A percentile compares a stretch with the other conserved stretches of the same genome.
Conservation (phyloP, 1,284 basidiomycete species). For the Irpex sp. region DNA sequence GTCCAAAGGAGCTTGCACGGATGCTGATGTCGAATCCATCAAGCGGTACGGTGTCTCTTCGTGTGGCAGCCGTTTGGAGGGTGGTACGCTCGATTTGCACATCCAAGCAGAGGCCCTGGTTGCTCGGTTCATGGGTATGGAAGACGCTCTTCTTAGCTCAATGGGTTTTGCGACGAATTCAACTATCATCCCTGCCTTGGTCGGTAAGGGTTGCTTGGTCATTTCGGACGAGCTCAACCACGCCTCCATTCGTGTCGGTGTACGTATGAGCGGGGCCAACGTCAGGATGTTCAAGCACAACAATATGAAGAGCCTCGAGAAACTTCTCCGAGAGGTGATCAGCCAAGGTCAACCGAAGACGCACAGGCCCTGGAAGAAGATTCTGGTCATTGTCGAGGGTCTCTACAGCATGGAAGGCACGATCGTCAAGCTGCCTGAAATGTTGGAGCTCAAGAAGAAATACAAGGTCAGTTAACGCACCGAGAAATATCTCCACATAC, state of each 20-base stretch:
- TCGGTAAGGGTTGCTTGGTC: constrained; percentile 89
- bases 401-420: constrained; percentile 99
- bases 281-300: constrained; percentile 98
- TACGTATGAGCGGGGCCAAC: constrained; percentile 84
- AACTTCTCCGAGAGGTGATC: constrained; percentile 86
- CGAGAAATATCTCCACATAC: no score
- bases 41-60: constrained; percentile 78
- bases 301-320: constrained; percentile 84
- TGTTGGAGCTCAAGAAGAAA: constrained; percentile 88
- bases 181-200: constrained; percentile 90
- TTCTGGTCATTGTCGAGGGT: constrained; percentile 92
- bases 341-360: constrained; percentile 97
- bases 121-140: constrained; percentile 85
- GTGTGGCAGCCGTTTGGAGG: constrained; percentile 79
- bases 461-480: constrained; percentile 73
- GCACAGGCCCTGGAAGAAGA: constrained; percentile 99
- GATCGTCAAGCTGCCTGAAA: constrained; percentile 78
- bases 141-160: constrained; percentile 87
- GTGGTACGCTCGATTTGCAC: constrained; percentile 85
- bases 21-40: constrained; percentile 84
- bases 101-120: constrained; percentile 82
- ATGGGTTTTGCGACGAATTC: constrained; percentile 99
- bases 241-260: constrained; percentile 92
- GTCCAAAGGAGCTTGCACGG: constrained; percentile 89
- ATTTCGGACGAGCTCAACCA: constrained; percentile 99